Evolutionary conservation across 164 flowering plant species (phyloP).

Genomic region (Echeveria elegans): DNA sequence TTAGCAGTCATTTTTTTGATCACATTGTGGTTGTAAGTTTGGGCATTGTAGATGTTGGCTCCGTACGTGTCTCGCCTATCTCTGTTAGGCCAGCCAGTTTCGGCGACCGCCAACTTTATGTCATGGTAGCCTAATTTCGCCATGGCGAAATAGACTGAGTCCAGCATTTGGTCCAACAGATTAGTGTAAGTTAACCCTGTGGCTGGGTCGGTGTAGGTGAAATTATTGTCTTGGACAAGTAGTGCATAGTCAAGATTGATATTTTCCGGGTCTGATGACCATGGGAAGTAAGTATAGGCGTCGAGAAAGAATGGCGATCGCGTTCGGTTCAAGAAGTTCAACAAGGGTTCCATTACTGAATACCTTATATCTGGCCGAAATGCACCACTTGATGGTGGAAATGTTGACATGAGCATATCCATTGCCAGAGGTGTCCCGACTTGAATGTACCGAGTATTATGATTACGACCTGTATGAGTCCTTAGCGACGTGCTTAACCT

Average conservation of each 20-base stretch:
- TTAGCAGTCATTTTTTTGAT: conserved; percentile 21
- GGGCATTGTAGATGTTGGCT: conserved; percentile 34
- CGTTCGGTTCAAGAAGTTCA: conserved; percentile 34
- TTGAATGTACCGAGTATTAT: conserved; percentile 28
- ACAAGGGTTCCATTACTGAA: conserved; percentile 28
- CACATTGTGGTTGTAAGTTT: conserved; percentile 32
- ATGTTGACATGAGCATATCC: conserved; percentile 36
- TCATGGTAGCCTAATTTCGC: conserved; percentile 25
- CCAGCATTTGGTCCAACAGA: conserved; percentile 42
- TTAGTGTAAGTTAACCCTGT: conserved; percentile 27
- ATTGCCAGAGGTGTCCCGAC: conserved; percentile 58
- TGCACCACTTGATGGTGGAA: conserved; percentile 47
- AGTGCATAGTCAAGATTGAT: conserved; percentile 40
- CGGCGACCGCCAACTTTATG: conserved; percentile 23
- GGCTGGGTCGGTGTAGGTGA: conserved; percentile 20
- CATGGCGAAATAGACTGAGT: conserved; percentile 35
- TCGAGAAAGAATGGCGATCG: conserved; percentile 45
- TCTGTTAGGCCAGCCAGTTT: conserved; percentile 45
- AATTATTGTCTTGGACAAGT: conserved; percentile 9
- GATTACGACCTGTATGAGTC: background rate
- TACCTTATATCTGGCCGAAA: conserved; percentile 30
- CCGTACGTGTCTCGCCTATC: conserved; percentile 29
- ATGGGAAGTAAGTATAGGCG: conserved; percentile 52
- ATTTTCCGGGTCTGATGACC: conserved; percentile 27
- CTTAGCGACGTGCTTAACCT: conserved; percentile 24